A percentile compares a stretch with the other conserved stretches of the same genome.
phyloP scores from a whole-genome alignment of 2,329 filamentous ascomycete species.

The Hypomyces rosellus region DNA sequence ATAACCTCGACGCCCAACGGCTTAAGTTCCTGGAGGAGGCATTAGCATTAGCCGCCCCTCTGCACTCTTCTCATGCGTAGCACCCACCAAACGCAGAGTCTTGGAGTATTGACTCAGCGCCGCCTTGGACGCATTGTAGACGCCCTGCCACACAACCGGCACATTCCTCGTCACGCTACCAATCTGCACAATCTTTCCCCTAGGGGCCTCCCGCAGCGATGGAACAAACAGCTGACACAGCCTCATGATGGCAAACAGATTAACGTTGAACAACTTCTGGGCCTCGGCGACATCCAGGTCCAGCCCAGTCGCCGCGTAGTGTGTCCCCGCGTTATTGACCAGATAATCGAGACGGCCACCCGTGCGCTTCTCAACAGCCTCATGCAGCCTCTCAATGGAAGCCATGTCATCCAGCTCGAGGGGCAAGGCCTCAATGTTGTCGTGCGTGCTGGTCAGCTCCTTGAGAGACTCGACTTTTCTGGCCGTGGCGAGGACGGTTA shows the following conservation, averaged over 20 bases:
- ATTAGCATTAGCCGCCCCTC: background rate
- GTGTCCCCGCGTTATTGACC: conserved; percentile 14
- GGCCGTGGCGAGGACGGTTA: conserved; percentile 14
- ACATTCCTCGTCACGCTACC: conserved; percentile 9
- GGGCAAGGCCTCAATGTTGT: conserved; percentile 12
- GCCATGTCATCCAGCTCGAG: conserved; percentile 9
- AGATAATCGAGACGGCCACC: conserved; percentile 11
- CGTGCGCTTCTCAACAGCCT: conserved; percentile 6
- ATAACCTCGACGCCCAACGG: conserved; percentile 11
- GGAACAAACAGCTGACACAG: conserved; percentile 13
- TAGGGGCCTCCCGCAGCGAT: conserved; percentile 6
- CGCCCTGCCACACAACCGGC: conserved; percentile 11
- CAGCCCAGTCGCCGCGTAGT: conserved; percentile 11
- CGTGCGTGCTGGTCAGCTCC: conserved; percentile 9
- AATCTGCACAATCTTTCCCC: conserved; percentile 13
- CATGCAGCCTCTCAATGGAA: conserved; percentile 1
- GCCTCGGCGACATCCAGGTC: conserved; percentile 12
- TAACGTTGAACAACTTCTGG: conserved; percentile 10
- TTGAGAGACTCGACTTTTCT: conserved; percentile 8
- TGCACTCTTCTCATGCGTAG: background rate
- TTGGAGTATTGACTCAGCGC: conserved; percentile 13
- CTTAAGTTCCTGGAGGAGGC: conserved; percentile 6
- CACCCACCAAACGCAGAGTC: conserved; percentile 11
- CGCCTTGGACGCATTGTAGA: conserved; percentile 15
- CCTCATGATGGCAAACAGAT: conserved; percentile 14